phyloP scores from a whole-genome alignment of 345 rosid genomes.

The Microthlaspi erraticum region DNA sequence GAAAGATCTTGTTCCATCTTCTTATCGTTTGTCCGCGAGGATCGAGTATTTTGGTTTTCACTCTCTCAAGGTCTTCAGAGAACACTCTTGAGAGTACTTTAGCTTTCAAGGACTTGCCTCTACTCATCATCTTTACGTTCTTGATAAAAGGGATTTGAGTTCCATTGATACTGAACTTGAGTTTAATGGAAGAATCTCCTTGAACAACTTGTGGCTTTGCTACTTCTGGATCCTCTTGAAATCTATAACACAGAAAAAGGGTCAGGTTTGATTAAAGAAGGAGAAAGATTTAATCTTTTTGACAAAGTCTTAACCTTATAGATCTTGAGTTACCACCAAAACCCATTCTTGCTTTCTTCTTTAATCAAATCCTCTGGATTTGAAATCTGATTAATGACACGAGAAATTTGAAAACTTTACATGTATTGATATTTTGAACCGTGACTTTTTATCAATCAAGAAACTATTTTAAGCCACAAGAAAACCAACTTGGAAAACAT shows the following conservation, averaged over 20 bases:
- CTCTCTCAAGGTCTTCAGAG: constrained; percentile 74
- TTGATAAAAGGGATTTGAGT: constrained; percentile 47
- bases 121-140: constrained; percentile 38
- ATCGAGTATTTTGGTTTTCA: constrained; percentile 67
- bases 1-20: constrained; percentile 77
- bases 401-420: constrained; percentile 34
- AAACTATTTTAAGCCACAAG: constrained; percentile 27
- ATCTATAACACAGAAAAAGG: constrained; percentile 43
- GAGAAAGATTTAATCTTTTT: constrained; percentile 6
- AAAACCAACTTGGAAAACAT: constrained; percentile 36
- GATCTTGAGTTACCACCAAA: constrained; percentile 61
- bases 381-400: constrained; percentile 22
- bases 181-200: constrained; percentile 51
- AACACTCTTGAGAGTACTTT: constrained; percentile 79
- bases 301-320: constrained; percentile 58
- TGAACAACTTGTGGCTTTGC: constrained; percentile 47
- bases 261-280: neutral
- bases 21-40: constrained; percentile 68
- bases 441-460: constrained; percentile 34
- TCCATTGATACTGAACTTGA: constrained; percentile 57
- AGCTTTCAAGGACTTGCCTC: constrained; percentile 59
- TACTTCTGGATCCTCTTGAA: constrained; percentile 61
- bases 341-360: constrained; percentile 39
- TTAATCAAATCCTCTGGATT: constrained; percentile 27
- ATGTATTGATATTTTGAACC: constrained; percentile 15